These are phyloP conservation scores for Scalesia atractyloides DNA, from an alignment of 129 eudicot genomes.

Conservation along the genomic window DNA sequence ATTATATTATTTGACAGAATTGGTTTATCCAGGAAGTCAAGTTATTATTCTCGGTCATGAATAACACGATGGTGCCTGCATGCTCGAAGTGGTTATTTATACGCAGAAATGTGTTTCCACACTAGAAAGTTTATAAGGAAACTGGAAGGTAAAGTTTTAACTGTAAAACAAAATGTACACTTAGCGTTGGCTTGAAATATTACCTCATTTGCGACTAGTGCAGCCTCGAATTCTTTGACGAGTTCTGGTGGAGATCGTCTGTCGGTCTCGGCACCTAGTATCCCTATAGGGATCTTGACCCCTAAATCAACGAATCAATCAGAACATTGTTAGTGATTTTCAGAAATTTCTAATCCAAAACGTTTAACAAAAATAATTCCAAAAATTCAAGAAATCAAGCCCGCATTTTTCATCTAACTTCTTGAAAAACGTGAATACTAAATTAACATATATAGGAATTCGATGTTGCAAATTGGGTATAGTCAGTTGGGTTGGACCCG, in stretches of 20 bases:
- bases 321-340: not conserved
- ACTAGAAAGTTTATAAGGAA: not conserved
- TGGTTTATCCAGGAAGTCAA: not conserved
- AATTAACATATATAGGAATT: no score
- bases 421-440: no score
- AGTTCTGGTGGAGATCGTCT: slow-evolving; percentile 60
- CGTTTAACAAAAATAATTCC: not conserved
- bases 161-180: slow-evolving; percentile 14
- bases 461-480: no score
- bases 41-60: not conserved
- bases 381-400: no score
- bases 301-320: slow-evolving; percentile 40
- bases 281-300: slow-evolving; percentile 69
- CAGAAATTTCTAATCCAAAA: no score
- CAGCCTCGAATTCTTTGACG: slow-evolving; percentile 61
- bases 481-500: no score
- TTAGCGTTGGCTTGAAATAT: not conserved
- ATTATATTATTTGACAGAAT: not conserved
- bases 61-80: not conserved
- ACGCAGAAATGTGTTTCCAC: not conserved
- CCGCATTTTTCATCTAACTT: not conserved
- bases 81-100: not conserved
- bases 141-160: slow-evolving; percentile 9
- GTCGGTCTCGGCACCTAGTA: slow-evolving; percentile 78
- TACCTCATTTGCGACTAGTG: slow-evolving; percentile 67